Conservation (phyloP, 225 moss, liverwort and hornwort species). For the Neckera pumila region DNA sequence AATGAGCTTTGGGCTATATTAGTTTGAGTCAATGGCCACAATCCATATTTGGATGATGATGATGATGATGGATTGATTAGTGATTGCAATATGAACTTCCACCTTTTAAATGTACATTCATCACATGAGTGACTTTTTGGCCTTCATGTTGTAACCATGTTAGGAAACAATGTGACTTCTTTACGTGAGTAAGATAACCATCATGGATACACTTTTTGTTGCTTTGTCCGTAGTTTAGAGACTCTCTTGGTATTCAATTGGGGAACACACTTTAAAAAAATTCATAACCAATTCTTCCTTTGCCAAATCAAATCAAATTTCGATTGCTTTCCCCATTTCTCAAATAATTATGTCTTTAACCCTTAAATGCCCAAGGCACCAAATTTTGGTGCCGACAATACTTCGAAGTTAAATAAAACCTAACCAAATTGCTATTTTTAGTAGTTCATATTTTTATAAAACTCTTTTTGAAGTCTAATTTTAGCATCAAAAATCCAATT, state of each 20-base stretch:
- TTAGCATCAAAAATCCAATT: too few relatives aligned
- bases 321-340: background rate
- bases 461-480: too few relatives aligned
- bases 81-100: accelerated
- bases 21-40: background rate
- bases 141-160: background rate
- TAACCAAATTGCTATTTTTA: too few relatives aligned
- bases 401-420: too few relatives aligned
- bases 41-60: background rate
- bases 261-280: background rate
- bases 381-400: too few relatives aligned
- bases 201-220: background rate
- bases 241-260: too few relatives aligned
- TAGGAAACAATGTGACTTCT: background rate
- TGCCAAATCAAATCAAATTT: too few relatives aligned
- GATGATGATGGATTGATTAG: background rate
- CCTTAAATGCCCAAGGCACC: too few relatives aligned
- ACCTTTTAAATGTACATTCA: background rate
- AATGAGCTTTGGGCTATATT: background rate
- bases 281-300: background rate
- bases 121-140: background rate
- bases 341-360: background rate
- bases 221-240: accelerated
- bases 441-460: too few relatives aligned
- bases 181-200: background rate